Conservation (phyloP, 2,329 filamentous ascomycete species). For the Lecanicillium sp. region DNA sequence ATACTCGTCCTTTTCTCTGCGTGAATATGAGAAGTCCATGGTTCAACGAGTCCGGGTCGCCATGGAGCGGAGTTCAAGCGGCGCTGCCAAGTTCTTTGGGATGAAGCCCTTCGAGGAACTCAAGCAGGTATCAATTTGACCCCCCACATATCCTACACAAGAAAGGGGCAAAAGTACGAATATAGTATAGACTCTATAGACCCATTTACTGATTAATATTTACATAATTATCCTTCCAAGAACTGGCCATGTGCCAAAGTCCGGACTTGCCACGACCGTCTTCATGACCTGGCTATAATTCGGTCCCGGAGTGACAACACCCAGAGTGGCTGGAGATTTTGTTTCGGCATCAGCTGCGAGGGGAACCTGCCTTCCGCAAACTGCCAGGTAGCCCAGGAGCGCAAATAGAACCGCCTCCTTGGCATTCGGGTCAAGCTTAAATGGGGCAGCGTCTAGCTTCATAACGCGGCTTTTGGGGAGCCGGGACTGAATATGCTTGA, state of each 20-base stretch:
- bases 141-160: too few relatives aligned
- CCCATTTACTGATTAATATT: too few relatives aligned
- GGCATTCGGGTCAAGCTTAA: constrained; percentile 41
- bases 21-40: constrained; percentile 3
- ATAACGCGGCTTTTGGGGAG: constrained; percentile 40
- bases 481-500: constrained; percentile 34
- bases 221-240: too few relatives aligned
- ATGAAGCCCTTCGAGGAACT: constrained; percentile 7
- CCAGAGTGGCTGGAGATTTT: constrained; percentile 33
- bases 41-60: constrained; percentile 1
- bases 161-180: too few relatives aligned
- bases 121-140: constrained; percentile 3
- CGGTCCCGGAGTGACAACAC: constrained; percentile 35
- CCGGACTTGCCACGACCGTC: constrained; percentile 6
- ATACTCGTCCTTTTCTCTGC: background rate
- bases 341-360: constrained; percentile 22
- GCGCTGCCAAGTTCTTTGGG: constrained; percentile 5
- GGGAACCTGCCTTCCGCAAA: constrained; percentile 13
- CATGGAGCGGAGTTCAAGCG: constrained; percentile 1
- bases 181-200: too few relatives aligned
- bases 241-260: background rate
- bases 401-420: constrained; percentile 46
- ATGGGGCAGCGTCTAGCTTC: constrained; percentile 42
- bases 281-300: constrained; percentile 37
- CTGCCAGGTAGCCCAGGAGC: constrained; percentile 19